Conservation (phyloP, 495 filamentous ascomycete genomes). For the Aspergillus ostianus region DNA sequence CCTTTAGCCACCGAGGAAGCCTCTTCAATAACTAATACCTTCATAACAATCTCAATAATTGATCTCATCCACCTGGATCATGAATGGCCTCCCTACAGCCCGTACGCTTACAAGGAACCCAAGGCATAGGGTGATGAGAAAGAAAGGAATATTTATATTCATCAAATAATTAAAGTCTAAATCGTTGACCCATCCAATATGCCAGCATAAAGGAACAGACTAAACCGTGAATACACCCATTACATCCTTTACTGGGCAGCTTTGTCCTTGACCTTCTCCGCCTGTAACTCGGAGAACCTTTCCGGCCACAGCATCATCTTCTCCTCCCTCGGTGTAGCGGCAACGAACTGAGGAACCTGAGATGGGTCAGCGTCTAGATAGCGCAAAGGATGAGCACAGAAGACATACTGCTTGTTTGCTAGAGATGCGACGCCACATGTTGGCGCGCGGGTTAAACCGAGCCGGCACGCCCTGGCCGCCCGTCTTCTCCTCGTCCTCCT, state of each 20-base stretch:
- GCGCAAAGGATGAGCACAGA: not conserved
- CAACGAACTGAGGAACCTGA: slow-evolving; percentile 53
- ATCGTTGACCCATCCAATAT: not conserved
- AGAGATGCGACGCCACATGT: slow-evolving; percentile 66
- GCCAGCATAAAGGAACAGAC: not conserved
- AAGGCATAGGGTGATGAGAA: too few relatives aligned
- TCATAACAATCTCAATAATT: too few relatives aligned
- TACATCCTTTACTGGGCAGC: not conserved
- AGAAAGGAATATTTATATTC: not conserved
- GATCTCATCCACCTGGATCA: too few relatives aligned
- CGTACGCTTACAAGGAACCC: too few relatives aligned
- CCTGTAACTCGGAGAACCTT: slow-evolving; percentile 50
- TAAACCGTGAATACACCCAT: not conserved
- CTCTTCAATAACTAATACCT: too few relatives aligned
- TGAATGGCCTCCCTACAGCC: too few relatives aligned
- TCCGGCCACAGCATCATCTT: slow-evolving; percentile 68
- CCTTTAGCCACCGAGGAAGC: too few relatives aligned
- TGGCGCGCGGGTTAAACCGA: slow-evolving; percentile 68
- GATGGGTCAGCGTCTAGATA: not conserved
- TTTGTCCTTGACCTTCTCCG: slow-evolving; percentile 24
- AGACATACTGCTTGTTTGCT: slow-evolving; percentile 52
- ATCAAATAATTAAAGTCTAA: too few relatives aligned
- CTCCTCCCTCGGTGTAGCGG: slow-evolving; percentile 57
- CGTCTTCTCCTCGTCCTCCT: slow-evolving; percentile 64
- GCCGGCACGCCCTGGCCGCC: slow-evolving; percentile 60